phyloP scores from a whole-genome alignment of 225 moss, liverwort and hornwort species.

The Thuidium tamariscinum region DNA sequence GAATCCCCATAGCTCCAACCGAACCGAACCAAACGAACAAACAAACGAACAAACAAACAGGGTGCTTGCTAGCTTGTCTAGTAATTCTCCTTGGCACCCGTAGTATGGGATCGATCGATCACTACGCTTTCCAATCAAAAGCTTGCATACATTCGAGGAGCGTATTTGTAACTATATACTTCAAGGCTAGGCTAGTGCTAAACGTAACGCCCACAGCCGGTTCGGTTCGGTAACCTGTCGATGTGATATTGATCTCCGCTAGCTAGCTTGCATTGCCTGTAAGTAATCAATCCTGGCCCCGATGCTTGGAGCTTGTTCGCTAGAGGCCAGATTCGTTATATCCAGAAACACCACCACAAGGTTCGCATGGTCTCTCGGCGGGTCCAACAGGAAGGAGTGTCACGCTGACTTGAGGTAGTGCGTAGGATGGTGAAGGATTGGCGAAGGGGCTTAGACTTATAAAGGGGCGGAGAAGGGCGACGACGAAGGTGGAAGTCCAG shows the following conservation, averaged over 20 bases:
- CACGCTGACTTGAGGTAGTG: conserved; percentile 10
- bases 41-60: background rate
- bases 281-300: background rate
- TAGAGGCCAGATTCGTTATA: background rate
- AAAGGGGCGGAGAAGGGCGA: background rate
- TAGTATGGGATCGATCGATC: background rate
- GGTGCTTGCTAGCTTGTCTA: background rate
- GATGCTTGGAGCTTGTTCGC: background rate
- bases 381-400: background rate
- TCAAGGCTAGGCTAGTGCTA: background rate
- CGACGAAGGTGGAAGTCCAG: conserved; percentile 12
- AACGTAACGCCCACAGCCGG: background rate
- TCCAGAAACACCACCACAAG: background rate
- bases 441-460: conserved; percentile 4
- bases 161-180: background rate
- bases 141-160: background rate
- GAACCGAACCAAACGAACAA: background rate
- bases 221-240: background rate
- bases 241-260: background rate
- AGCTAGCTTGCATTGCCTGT: background rate
- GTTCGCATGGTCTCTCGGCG: background rate
- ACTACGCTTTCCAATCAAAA: background rate
- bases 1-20: background rate
- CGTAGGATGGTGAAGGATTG: background rate
- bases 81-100: background rate